Conservation (phyloP, 176 grass and related monocot species). For the Musa troglodytarum region DNA sequence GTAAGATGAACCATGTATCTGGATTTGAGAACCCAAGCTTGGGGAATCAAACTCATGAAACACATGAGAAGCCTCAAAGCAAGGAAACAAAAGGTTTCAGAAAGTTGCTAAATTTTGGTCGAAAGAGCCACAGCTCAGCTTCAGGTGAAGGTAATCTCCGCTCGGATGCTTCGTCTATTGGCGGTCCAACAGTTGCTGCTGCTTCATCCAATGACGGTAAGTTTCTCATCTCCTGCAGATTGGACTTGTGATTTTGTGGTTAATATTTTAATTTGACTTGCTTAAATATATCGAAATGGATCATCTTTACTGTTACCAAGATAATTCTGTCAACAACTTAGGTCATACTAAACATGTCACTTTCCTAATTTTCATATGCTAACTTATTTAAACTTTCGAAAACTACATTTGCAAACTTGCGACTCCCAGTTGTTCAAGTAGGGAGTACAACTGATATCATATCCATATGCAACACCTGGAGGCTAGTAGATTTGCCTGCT, state of each 20-base stretch:
- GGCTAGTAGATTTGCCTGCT: too few species aligned
- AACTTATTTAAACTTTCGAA: too few species aligned
- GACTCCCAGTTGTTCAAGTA: too few species aligned
- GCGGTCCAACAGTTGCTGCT: conserved; percentile 22
- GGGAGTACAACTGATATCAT: too few species aligned
- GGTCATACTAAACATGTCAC: too few species aligned
- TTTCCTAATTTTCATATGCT: too few species aligned
- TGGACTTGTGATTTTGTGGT: neutral
- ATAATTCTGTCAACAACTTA: too few species aligned
- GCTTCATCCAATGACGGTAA: conserved; percentile 59
- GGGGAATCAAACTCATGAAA: conserved; percentile 24
- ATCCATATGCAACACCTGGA: too few species aligned
- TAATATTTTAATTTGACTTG: too few species aligned
- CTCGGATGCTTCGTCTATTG: conserved; percentile 48
- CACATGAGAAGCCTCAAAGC: conserved; percentile 32
- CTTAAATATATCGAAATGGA: too few species aligned
- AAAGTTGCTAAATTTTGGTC: conserved; percentile 87
- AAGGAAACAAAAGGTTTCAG: conserved; percentile 79
- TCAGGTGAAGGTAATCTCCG: conserved; percentile 30
- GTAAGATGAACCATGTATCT: neutral
- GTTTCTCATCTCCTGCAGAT: neutral
- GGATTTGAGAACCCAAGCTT: conserved; percentile 22
- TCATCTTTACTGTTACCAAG: too few species aligned
- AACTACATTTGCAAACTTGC: too few species aligned
- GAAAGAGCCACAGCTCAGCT: conserved; percentile 47